Conservation (phyloP, 257 asterid species). For the Verbascum thapsus region DNA sequence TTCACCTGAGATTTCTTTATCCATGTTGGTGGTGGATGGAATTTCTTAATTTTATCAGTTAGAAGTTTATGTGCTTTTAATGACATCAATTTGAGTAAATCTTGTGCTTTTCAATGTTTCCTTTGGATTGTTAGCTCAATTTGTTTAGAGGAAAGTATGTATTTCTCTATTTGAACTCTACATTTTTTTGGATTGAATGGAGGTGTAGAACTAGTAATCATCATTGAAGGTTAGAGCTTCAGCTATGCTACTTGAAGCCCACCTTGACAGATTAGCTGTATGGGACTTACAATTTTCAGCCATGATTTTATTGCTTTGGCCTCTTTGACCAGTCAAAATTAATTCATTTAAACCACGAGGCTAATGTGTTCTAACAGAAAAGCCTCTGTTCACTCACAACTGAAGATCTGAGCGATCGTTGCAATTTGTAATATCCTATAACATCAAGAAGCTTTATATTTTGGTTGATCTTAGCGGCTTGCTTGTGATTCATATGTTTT, state of each 20-base stretch:
- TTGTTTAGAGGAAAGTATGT: not conserved
- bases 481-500: not conserved
- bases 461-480: not conserved
- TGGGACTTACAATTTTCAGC: slow-evolving; percentile 4
- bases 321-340: not conserved
- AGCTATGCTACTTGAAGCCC: not conserved
- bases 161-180: not conserved
- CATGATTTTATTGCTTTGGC: slow-evolving; percentile 13
- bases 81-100: not conserved
- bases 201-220: slow-evolving; percentile 9
- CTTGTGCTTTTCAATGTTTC: not conserved
- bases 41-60: not conserved
- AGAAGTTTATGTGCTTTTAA: not conserved
- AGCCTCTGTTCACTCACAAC: not conserved
- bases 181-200: slow-evolving; percentile 5
- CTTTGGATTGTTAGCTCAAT: not conserved
- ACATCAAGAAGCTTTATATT: not conserved
- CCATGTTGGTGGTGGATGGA: not conserved
- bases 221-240: not conserved
- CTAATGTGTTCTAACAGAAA: slow-evolving; percentile 13
- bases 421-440: not conserved
- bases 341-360: not conserved
- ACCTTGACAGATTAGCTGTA: not conserved
- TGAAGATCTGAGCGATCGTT: slow-evolving; percentile 7
- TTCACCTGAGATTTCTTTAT: not conserved